Conservation (phyloP, 495 filamentous ascomycete species). For the Podospora tetraspora region DNA sequence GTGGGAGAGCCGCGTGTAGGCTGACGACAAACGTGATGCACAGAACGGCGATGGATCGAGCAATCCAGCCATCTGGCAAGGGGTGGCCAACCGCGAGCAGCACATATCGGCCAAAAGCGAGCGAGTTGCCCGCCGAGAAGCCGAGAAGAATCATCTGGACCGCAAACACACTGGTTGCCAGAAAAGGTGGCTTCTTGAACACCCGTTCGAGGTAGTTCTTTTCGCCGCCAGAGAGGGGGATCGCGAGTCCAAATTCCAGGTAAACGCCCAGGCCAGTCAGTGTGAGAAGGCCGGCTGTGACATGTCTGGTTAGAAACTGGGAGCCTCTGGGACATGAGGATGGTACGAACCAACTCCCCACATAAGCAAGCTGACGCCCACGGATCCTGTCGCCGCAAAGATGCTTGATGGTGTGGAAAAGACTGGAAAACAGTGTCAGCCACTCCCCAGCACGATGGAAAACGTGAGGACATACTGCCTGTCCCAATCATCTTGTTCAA, state of each 20-base stretch:
- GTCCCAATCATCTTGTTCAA: conserved; percentile 57
- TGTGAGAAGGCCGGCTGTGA: conserved; percentile 17
- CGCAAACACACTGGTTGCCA: conserved; percentile 56
- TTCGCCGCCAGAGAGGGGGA: conserved; percentile 49
- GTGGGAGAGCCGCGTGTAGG: conserved; percentile 52
- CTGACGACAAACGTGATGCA: conserved; percentile 50
- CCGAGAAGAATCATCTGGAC: conserved; percentile 52
- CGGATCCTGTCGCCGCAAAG: conserved; percentile 39
- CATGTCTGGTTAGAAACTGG: not conserved
- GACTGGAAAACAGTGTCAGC: conserved; percentile 10
- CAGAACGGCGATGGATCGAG: conserved; percentile 55
- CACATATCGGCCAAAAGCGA: conserved; percentile 63
- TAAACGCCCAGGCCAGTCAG: conserved; percentile 25
- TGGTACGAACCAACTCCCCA: conserved; percentile 31
- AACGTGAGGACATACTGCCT: conserved; percentile 34
- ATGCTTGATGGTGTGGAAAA: conserved; percentile 43
- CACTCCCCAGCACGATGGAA: conserved; percentile 35
- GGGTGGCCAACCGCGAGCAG: conserved; percentile 54
- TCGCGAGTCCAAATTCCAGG: conserved; percentile 48
- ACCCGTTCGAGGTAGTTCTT: conserved; percentile 61
- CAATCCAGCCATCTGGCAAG: conserved; percentile 52
- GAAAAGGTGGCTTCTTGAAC: conserved; percentile 54
- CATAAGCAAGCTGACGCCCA: conserved; percentile 35
- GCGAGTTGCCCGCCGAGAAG: conserved; percentile 55
- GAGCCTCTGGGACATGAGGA: not conserved